These are phyloP conservation scores for Creolimax fragrantissima DNA, from an alignment of 78 protist species.

Conservation along the genomic window DNA sequence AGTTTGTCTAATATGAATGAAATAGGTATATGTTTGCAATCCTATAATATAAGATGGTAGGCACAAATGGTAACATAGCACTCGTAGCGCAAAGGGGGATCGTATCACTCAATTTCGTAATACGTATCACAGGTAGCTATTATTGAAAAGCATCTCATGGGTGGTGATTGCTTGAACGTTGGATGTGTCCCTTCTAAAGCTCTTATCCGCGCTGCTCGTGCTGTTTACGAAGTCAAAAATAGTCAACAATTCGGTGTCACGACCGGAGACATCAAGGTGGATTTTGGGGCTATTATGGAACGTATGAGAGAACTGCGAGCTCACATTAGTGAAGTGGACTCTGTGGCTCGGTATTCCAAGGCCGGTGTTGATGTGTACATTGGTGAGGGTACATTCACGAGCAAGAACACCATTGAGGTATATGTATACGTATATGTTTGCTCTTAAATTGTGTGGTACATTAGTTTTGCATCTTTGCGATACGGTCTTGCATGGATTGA, in stretches of 20 bases:
- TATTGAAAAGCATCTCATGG: slow-evolving; percentile 46
- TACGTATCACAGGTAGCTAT: slow-evolving; percentile 28
- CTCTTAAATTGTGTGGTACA: too few species aligned
- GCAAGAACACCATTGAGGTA: neutral
- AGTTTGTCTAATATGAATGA: neutral
- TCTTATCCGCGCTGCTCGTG: slow-evolving; percentile 18
- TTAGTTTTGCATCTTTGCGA: too few species aligned
- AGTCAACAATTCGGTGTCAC: slow-evolving; percentile 15
- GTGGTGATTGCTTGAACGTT: slow-evolving; percentile 69
- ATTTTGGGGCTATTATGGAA: slow-evolving; percentile 50
- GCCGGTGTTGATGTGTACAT: slow-evolving; percentile 42
- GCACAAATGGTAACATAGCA: too few species aligned
- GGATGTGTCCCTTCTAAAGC: slow-evolving; percentile 66
- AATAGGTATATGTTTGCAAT: too few species aligned
- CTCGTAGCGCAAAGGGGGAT: too few species aligned
- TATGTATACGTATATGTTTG: too few species aligned
- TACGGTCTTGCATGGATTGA: too few species aligned
- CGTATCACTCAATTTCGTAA: too few species aligned
- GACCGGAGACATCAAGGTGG: slow-evolving; percentile 5
- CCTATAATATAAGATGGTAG: too few species aligned
- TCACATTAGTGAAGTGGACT: slow-evolving; percentile 29
- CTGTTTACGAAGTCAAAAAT: neutral
- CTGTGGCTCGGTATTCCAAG: slow-evolving; percentile 19
- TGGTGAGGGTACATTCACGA: slow-evolving; percentile 29
- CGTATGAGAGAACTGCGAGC: slow-evolving; percentile 47